Evolutionary conservation across 768 basidiomycete genomes (phyloP), one percentile per base, ranked within the genome.

Genomic region (Rhizopogon vulgaris): DNA sequence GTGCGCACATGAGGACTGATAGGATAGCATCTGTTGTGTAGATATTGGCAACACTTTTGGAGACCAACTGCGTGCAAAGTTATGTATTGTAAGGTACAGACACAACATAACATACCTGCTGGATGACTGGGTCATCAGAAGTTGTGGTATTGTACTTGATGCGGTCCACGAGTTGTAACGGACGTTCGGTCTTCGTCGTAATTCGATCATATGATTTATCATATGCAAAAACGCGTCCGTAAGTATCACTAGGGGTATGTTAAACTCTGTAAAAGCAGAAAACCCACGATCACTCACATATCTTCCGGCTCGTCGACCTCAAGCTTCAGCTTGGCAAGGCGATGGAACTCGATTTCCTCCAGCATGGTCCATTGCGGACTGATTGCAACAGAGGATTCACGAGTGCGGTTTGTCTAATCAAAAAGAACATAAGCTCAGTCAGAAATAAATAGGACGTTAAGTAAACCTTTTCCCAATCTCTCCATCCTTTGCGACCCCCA

Each of bases 131-230:
- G 65, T 99, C 96, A 60, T 99, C 96, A 14, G 93, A 94, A 18
- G 96, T 97, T 0, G 96, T 96, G 15, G 93, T 87, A 68, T 98
- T 98, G 72, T 96, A 99, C 64, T 92, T 89, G 68, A 96, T 89
- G 52, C 93, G 87, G 69, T 98, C 96, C 52, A 94, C 82, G 41
- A 91, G 78, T 62, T 97, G 93, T 25, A 99, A 79, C 45, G 94
- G 87, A 54, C 83, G 82, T 70, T 97, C 94, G 4, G 84, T 85
- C 73, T 93, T 93, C 43, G 96, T 96, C 41, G 87, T 94, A 65
- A 98, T 80, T 51, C 94, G 90, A 71, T 99, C 96, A 66, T 91
- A 99, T 6, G 85, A 73, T 68, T 95, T 95, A 58, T 98, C 94
- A 70, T 97, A 99, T 6, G 87, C 79, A 63, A 84, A 94, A 49